Conservation (phyloP, 2,329 filamentous ascomycete genomes). For the Botryotinia globosa region DNA sequence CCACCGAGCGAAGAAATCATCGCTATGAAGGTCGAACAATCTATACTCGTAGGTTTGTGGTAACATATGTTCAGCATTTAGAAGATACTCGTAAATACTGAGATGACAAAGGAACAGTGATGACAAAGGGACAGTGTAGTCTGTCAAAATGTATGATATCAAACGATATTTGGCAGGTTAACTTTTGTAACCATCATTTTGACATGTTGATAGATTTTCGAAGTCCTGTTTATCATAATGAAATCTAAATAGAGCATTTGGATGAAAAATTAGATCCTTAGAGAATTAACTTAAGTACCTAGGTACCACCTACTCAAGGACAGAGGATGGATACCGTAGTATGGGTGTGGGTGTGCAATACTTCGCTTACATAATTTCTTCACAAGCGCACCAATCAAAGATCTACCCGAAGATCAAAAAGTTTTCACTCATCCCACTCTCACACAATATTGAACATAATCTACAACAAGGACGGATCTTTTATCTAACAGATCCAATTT, state of each 20-base stretch:
- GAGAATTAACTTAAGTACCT: not conserved
- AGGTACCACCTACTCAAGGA: not conserved
- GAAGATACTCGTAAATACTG: not conserved
- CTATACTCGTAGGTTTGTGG: not conserved
- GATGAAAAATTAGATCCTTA: not conserved
- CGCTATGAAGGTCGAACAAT: not conserved
- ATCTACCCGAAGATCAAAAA: not conserved
- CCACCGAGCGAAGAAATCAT: not conserved
- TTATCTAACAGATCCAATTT: not conserved
- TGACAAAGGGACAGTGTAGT: not conserved
- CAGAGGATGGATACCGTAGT: not conserved
- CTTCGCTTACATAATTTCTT: not conserved
- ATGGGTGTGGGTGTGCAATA: too few species aligned
- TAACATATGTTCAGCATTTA: not conserved
- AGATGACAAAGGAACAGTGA: not conserved
- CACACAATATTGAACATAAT: fast-evolving
- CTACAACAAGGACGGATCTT: fast-evolving
- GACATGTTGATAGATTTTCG: not conserved
- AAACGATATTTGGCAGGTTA: too few species aligned
- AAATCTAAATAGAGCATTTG: not conserved
- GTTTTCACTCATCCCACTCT: not conserved
- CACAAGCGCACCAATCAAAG: not conserved
- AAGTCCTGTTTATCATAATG: not conserved
- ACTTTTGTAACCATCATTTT: not conserved
- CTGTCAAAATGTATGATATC: not conserved